Percentiles rank a stretch among this genome's conserved stretches.
Evolutionary conservation across 116 monocot species (phyloP).

Genomic region (Posidonia oceanica): DNA sequence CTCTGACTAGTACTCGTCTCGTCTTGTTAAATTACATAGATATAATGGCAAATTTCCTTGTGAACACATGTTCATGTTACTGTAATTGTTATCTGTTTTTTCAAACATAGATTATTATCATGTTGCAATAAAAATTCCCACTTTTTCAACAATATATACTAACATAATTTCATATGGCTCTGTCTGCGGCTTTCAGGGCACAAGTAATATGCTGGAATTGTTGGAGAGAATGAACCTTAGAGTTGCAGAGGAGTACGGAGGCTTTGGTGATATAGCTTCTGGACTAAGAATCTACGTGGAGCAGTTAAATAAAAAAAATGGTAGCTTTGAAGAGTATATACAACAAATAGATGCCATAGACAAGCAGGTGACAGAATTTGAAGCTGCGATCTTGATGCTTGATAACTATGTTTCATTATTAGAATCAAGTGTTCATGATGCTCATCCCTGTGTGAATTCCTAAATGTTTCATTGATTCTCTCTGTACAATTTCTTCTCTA

Average conservation of each 20-base stretch:
- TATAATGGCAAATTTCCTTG: too few relatives aligned
- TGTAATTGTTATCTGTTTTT: too few relatives aligned
- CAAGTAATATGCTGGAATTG: conserved; percentile 51
- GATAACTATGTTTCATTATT: conserved; percentile 62
- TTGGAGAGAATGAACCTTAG: conserved; percentile 80
- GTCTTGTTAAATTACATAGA: too few relatives aligned
- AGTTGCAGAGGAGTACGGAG: conserved; percentile 60
- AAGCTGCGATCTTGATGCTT: conserved; percentile 82
- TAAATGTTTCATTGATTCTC: neutral
- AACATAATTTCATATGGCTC: too few relatives aligned
- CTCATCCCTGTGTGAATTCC: neutral
- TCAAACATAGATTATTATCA: too few relatives aligned
- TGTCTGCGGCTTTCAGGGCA: conserved; percentile 25
- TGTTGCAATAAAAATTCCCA: too few relatives aligned
- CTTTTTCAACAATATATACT: too few relatives aligned
- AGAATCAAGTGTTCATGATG: conserved; percentile 46
- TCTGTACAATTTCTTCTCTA: neutral
- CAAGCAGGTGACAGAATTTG: conserved; percentile 71
- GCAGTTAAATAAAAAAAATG: conserved; percentile 64
- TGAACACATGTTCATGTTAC: too few relatives aligned
- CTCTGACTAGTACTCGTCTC: too few relatives aligned
- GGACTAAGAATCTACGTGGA: conserved; percentile 71
- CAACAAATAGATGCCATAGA: conserved; percentile 72
- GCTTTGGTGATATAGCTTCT: conserved; percentile 58
- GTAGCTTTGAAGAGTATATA: conserved; percentile 44